Evolutionary conservation across 2,329 filamentous ascomycete species (phyloP).

Genomic region (Fusarium algeriense): DNA sequence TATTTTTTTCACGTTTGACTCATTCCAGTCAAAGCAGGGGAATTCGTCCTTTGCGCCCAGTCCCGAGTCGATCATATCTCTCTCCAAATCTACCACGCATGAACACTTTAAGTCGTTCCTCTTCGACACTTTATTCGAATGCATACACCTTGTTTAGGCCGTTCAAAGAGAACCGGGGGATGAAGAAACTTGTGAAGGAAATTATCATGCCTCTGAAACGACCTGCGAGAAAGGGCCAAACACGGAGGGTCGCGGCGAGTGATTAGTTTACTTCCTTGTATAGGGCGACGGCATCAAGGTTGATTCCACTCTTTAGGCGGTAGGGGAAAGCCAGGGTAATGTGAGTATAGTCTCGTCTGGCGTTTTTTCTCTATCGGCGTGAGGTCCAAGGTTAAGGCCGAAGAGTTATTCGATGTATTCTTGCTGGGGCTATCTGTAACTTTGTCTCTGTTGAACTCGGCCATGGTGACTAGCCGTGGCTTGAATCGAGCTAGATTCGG

Average conservation of each 20-base stretch:
- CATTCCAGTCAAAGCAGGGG: too few relatives aligned
- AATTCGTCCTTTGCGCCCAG: too few relatives aligned
- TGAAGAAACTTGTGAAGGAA: too few relatives aligned
- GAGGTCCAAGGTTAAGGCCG: conserved; percentile 16
- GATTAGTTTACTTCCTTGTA: background rate
- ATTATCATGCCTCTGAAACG: background rate
- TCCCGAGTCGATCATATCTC: too few relatives aligned
- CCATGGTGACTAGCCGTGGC: background rate
- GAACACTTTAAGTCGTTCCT: too few relatives aligned
- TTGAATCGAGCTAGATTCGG: background rate
- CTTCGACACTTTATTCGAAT: too few relatives aligned
- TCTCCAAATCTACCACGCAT: too few relatives aligned
- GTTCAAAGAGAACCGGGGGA: too few relatives aligned
- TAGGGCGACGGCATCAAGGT: background rate
- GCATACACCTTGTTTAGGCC: too few relatives aligned
- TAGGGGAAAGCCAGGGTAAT: conserved; percentile 11
- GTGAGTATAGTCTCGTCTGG: conserved; percentile 28
- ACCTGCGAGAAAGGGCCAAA: conserved; percentile 37
- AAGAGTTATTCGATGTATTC: background rate
- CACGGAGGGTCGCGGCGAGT: conserved; percentile 15
- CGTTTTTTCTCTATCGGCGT: conserved; percentile 33
- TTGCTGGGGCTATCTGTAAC: background rate
- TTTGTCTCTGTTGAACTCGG: background rate
- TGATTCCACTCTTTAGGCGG: background rate
- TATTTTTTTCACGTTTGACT: too few relatives aligned